phyloP scores from a whole-genome alignment of 495 filamentous ascomycete species.

The Acidomyces sp. region DNA sequence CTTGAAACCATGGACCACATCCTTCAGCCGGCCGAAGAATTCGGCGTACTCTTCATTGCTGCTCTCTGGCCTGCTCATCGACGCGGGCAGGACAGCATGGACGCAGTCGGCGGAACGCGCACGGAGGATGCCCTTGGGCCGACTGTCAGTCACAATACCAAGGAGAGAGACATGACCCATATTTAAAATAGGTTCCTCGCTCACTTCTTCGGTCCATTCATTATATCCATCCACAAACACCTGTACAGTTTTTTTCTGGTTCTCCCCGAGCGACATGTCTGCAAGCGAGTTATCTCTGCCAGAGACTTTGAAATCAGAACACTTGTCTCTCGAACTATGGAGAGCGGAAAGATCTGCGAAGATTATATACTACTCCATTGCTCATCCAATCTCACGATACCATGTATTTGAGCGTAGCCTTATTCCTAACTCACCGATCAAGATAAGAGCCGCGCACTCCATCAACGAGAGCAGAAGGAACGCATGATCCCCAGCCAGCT shows the following conservation, averaged over 20 bases:
- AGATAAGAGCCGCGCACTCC: not conserved
- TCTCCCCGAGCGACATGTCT: not conserved
- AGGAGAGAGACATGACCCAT: too few species aligned
- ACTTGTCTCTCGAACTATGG: too few species aligned
- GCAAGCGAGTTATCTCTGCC: not conserved
- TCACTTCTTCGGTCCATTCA: not conserved
- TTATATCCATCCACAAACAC: not conserved
- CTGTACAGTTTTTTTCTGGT: not conserved
- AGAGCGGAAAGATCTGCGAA: not conserved
- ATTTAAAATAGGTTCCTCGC: too few species aligned
- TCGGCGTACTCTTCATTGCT: slow-evolving; percentile 1
- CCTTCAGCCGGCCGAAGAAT: slow-evolving; percentile 32
- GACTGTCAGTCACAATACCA: too few species aligned
- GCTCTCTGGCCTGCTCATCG: not conserved
- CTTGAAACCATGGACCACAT: slow-evolving; percentile 51
- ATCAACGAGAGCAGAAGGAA: not conserved
- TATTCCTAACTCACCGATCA: not conserved
- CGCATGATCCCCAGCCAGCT: not conserved
- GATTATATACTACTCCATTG: not conserved
- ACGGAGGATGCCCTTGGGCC: too few species aligned
- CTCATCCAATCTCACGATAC: not conserved
- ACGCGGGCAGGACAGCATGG: not conserved
- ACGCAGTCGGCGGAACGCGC: not conserved
- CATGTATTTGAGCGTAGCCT: not conserved
- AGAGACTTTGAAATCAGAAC: not conserved